A percentile compares a stretch with the other conserved stretches of the same genome.
Evolutionary conservation across 139 green algal species (phyloP).

Genomic region (Haematococcus lacustris): DNA sequence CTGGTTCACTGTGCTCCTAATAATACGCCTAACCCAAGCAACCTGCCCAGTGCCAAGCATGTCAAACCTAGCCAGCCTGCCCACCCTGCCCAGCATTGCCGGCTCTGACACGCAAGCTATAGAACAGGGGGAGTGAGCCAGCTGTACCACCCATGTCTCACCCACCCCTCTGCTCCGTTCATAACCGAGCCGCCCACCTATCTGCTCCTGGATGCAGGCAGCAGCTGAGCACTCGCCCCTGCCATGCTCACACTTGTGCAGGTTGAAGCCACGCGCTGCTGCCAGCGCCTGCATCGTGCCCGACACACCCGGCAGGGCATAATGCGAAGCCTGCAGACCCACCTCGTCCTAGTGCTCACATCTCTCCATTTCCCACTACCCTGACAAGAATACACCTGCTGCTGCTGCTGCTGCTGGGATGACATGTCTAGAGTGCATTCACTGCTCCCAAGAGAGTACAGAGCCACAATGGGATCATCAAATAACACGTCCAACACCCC

Average conservation of each 20-base stretch:
- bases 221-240: constrained; percentile 22
- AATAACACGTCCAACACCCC: too few relatives aligned
- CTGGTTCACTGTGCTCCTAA: too few relatives aligned
- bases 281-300: background rate
- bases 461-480: too few relatives aligned
- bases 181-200: constrained; percentile 13
- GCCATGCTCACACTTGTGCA: constrained; percentile 62
- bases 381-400: too few relatives aligned
- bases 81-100: background rate
- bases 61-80: background rate
- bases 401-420: too few relatives aligned
- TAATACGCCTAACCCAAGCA: too few relatives aligned
- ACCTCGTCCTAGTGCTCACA: background rate
- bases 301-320: background rate
- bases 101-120: background rate
- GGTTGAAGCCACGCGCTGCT: constrained; percentile 8
- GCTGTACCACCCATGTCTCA: background rate
- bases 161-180: background rate
- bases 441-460: too few relatives aligned
- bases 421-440: too few relatives aligned
- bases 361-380: background rate
- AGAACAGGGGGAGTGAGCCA: background rate
- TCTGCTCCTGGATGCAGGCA: constrained; percentile 41
- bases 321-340: background rate
- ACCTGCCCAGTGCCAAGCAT: too few relatives aligned